Evolutionary conservation across 2,329 filamentous ascomycete species (phyloP).

Genomic region (Claviceps monticola): DNA sequence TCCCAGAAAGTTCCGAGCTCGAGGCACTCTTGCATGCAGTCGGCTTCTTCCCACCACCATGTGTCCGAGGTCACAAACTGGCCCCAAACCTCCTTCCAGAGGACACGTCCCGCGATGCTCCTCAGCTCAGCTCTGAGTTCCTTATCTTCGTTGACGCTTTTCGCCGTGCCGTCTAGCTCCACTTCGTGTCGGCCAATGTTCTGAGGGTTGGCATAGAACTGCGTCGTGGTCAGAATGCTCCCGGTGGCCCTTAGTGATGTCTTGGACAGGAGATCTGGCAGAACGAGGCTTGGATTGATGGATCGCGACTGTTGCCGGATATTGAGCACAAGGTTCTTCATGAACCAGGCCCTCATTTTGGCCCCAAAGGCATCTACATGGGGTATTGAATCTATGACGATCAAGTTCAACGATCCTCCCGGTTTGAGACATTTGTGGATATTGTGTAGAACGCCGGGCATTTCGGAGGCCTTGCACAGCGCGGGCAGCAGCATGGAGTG

Average conservation of each 20-base stretch:
- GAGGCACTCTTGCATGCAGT: conserved; percentile 40
- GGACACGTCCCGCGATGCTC: conserved; percentile 37
- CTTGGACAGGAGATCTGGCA: conserved; percentile 45
- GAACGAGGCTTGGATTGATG: conserved; percentile 41
- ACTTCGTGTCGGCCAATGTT: conserved; percentile 12
- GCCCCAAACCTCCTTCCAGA: conserved; percentile 51
- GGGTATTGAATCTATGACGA: conserved; percentile 49
- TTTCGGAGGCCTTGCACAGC: conserved; percentile 39
- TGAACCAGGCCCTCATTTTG: conserved; percentile 44
- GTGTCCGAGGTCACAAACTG: conserved; percentile 30
- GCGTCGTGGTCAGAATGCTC: conserved; percentile 33
- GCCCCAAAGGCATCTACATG: conserved; percentile 41
- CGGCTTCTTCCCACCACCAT: conserved; percentile 51
- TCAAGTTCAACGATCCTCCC: conserved; percentile 42
- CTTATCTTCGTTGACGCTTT: conserved; percentile 12
- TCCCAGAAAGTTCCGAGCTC: conserved; percentile 43
- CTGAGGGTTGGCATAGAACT: conserved; percentile 31
- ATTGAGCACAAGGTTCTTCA: conserved; percentile 44
- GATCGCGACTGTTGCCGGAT: conserved; percentile 46
- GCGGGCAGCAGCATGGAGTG: conserved; percentile 43
- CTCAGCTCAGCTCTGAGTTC: conserved; percentile 32
- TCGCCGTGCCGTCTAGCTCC: conserved; percentile 12
- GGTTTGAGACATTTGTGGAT: conserved; percentile 41
- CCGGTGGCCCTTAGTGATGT: conserved; percentile 35
- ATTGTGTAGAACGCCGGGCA: conserved; percentile 41